Base-by-base conservation (phyloP, 306 rosid species). In the Begonia masoniana region DNA sequence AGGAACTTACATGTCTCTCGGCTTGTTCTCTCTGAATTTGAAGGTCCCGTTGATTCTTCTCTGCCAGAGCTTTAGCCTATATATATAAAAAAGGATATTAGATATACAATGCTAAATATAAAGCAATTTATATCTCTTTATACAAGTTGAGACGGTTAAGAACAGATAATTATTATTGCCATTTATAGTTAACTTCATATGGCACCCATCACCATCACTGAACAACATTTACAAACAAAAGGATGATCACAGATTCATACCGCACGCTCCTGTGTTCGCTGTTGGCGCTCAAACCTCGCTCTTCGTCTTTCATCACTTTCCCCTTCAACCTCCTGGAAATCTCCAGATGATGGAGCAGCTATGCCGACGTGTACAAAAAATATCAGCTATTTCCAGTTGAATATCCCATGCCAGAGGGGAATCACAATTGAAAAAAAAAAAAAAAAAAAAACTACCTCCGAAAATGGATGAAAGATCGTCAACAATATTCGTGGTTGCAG, bases 1-100 rank as follows among this genome's bases (percentile, higher is more conserved):
- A 63, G 26, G 50, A 21, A 65, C 74, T 75, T 73, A 87, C 99
- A 68, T 79, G 72, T 86, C 99, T 83, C 74, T 92, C 99, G 41
- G 95, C 95, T 92, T 92, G 99, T 2, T 92, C 99, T 70, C 95
- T 83, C 66, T 79, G 99, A 71, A 48, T 73, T 74, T 86, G 99
- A 51, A 92, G 84, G 83, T 92, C 99, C 66, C 99, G 75, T 71
- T 81, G 68, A 52, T 92, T 92, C 88, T 92, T 92, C 80, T 92
- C 99, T 48, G 94, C 99, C 64, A 92, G 67, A 31, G 99, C 99
- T 65, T 83, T 83, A 17, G 75, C 82, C 99, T 91, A 17, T 17
- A 71, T 55, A 55, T 2, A 45, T 2, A 45, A 45, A n/a, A 45
- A 45, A 45, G 2, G 15, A 45, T 10, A 45, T 45, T 45, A 43